Conservation (phyloP, 768 basidiomycete species). For the Mycena indigotica region DNA sequence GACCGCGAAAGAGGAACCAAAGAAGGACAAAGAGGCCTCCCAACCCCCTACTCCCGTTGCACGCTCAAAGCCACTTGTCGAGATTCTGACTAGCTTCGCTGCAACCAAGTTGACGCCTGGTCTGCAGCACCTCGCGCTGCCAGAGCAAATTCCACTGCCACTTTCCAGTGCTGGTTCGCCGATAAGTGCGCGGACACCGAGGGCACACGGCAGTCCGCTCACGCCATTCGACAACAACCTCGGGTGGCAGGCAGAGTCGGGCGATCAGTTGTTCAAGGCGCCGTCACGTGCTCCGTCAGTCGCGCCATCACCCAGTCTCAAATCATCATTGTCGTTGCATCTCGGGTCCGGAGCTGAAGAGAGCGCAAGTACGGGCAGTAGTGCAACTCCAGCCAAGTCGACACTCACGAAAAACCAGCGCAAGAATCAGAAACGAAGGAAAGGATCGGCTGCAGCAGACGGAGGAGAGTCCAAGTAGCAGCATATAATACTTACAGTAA, state of each 20-base stretch:
- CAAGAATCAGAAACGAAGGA: background rate
- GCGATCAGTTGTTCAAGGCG: background rate
- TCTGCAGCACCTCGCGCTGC: slow-evolving; percentile 3
- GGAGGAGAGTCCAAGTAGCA: too few species aligned
- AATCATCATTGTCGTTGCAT: too few species aligned
- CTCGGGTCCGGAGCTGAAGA: background rate
- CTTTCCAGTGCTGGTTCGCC: slow-evolving; percentile 12
- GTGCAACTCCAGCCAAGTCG: background rate
- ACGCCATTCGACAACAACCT: slow-evolving; percentile 1
- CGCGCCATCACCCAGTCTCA: background rate
- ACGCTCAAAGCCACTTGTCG: too few species aligned
- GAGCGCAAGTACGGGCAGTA: background rate
- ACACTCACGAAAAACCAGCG: background rate
- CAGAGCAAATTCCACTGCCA: slow-evolving; percentile 18
- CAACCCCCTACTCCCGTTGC: background rate
- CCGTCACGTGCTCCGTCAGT: slow-evolving; percentile 2
- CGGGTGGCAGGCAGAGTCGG: slow-evolving; percentile 2
- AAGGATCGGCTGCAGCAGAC: background rate
- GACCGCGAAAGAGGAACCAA: background rate
- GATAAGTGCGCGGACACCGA: slow-evolving; percentile 6
- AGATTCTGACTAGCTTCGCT: background rate
- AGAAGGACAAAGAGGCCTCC: background rate
- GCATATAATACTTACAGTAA: background rate
- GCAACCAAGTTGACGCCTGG: background rate
- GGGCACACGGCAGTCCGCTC: slow-evolving; percentile 12